phyloP scores from a whole-genome alignment of 768 basidiomycete genomes.

The Boletus sp. region DNA sequence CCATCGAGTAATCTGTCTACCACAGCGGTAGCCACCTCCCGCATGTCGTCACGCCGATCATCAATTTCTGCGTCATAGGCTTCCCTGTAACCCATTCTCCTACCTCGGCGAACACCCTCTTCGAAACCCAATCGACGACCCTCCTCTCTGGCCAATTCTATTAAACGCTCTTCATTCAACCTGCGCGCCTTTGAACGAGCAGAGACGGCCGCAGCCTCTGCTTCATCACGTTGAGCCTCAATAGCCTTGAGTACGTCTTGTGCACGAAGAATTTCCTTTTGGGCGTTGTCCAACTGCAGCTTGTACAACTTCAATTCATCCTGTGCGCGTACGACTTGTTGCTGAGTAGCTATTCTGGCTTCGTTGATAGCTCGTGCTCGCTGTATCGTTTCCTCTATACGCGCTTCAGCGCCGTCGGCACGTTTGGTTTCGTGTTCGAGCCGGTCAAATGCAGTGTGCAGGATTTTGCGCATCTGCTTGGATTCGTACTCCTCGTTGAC shows the following conservation, averaged over 20 bases:
- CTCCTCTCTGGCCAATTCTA: conserved; percentile 51
- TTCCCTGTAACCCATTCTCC: conserved; percentile 30
- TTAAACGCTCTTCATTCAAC: conserved; percentile 44
- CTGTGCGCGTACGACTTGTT: conserved; percentile 31
- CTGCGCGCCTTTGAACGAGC: conserved; percentile 45
- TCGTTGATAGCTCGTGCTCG: conserved; percentile 32
- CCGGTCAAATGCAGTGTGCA: conserved; percentile 37
- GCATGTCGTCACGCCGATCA: conserved; percentile 15
- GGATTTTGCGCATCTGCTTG: conserved; percentile 36
- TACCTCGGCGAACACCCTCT: conserved; percentile 43
- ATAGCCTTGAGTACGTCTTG: conserved; percentile 49
- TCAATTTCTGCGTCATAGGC: conserved; percentile 16
- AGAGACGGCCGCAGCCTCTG: conserved; percentile 44
- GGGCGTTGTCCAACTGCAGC: conserved; percentile 54
- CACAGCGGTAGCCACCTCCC: conserved; percentile 13
- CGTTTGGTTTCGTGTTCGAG: conserved; percentile 37
- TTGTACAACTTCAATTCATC: conserved; percentile 58
- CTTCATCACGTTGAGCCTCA: conserved; percentile 46
- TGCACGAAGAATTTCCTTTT: conserved; percentile 54
- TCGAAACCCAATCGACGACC: conserved; percentile 50
- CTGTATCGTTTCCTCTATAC: conserved; percentile 30
- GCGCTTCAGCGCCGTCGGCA: conserved; percentile 34
- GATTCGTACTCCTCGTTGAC: conserved; percentile 41
- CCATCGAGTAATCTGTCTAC: conserved; percentile 27
- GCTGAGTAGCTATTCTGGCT: conserved; percentile 28